Percentiles rank a stretch among this genome's conserved stretches.
Conservation (phyloP, 2,329 filamentous ascomycete species). For the Plectosphaerella sp. region DNA sequence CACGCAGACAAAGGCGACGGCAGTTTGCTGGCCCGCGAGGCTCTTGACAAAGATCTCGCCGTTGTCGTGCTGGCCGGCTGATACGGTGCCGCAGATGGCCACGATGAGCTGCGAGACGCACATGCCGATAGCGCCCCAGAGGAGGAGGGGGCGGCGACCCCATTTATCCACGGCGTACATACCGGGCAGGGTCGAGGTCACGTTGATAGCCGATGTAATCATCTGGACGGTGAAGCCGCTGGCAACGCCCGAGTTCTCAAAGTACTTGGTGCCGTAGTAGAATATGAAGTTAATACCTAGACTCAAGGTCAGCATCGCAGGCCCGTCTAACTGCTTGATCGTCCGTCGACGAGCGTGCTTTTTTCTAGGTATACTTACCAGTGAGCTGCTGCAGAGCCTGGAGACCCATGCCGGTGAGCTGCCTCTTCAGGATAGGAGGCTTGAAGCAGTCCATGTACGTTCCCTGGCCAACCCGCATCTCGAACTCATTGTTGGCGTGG, state of each 20-base stretch:
- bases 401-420: conserved; percentile 61
- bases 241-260: conserved; percentile 49
- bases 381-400: conserved; percentile 64
- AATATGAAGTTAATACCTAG: conserved; percentile 52
- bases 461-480: conserved; percentile 46
- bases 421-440: conserved; percentile 48
- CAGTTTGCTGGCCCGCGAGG: conserved; percentile 46
- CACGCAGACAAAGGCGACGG: conserved; percentile 61
- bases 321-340: no score
- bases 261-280: conserved; percentile 59
- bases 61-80: conserved; percentile 43
- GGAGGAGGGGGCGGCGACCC: conserved; percentile 59
- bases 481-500: conserved; percentile 59
- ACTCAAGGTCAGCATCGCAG: background rate
- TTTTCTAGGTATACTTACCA: conserved; percentile 15
- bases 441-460: conserved; percentile 52
- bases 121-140: conserved; percentile 67
- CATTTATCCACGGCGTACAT: conserved; percentile 60
- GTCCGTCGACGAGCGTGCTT: background rate
- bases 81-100: conserved; percentile 52
- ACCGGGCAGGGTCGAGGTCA: conserved; percentile 58
- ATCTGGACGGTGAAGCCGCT: conserved; percentile 55
- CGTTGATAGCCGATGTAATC: conserved; percentile 62
- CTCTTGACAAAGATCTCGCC: conserved; percentile 48
- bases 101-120: conserved; percentile 55